Conservation (phyloP, 345 rosid genomes). For the Bruguiera gymnorhiza region DNA sequence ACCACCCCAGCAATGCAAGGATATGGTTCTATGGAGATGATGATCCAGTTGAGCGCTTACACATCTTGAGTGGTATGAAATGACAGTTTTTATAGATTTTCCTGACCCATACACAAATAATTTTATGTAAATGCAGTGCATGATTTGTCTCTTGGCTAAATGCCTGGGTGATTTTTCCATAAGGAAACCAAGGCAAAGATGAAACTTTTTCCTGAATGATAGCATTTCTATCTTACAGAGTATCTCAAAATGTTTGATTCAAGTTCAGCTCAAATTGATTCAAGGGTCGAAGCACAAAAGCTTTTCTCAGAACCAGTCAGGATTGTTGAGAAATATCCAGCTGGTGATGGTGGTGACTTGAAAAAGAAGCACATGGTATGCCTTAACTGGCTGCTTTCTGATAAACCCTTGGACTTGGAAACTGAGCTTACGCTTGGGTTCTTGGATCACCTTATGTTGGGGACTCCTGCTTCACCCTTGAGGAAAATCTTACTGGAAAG, state of each 20-base stretch:
- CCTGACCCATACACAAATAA: too few species aligned
- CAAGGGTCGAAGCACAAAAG: slow-evolving; percentile 54
- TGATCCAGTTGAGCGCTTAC: slow-evolving; percentile 75
- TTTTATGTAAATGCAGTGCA: too few species aligned
- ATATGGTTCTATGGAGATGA: slow-evolving; percentile 99
- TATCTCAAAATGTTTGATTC: slow-evolving; percentile 74
- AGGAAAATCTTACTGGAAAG: slow-evolving; percentile 90
- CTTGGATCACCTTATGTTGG: slow-evolving; percentile 92
- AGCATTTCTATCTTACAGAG: slow-evolving; percentile 40
- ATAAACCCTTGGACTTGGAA: slow-evolving; percentile 78
- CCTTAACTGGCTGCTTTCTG: slow-evolving; percentile 89
- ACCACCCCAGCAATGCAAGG: slow-evolving; percentile 94
- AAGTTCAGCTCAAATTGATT: slow-evolving; percentile 64
- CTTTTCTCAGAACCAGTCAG: slow-evolving; percentile 72
- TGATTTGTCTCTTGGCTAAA: too few species aligned
- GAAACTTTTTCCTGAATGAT: slow-evolving; percentile 1
- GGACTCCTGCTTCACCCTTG: slow-evolving; percentile 94
- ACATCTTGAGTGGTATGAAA: slow-evolving; percentile 68
- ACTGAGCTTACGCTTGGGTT: slow-evolving; percentile 88
- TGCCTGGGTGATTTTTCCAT: too few species aligned
- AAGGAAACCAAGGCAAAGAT: not conserved
- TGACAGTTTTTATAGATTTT: not conserved
- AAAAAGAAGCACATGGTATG: slow-evolving; percentile 93
- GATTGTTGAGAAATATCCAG: slow-evolving; percentile 80
- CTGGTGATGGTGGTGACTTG: slow-evolving; percentile 72